Conservation (phyloP, 2,329 filamentous ascomycete genomes). For the Plenodomus biglobosus region DNA sequence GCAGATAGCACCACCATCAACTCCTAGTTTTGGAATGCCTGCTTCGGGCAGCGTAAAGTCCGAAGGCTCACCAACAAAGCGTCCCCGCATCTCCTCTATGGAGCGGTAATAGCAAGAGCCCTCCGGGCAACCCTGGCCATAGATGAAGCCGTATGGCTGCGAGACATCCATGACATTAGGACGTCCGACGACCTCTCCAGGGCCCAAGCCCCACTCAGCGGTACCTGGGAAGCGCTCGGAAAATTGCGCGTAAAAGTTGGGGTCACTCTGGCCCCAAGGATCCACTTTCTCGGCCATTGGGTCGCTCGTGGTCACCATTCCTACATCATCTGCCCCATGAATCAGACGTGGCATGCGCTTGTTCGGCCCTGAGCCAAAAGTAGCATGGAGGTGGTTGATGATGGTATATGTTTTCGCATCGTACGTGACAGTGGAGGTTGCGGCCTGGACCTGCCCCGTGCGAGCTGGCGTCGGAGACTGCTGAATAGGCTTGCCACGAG, state of each 20-base stretch:
- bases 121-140: conserved; percentile 83
- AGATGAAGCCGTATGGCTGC: conserved; percentile 77
- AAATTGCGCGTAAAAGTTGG: conserved; percentile 73
- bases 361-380: conserved; percentile 65
- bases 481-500: conserved; percentile 74
- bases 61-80: conserved; percentile 67
- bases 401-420: conserved; percentile 79
- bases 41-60: conserved; percentile 63
- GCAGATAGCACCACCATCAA: conserved; percentile 69
- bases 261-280: conserved; percentile 78
- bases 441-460: conserved; percentile 62
- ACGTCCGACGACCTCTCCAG: conserved; percentile 72
- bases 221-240: conserved; percentile 74
- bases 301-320: conserved; percentile 78
- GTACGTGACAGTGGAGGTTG: conserved; percentile 78
- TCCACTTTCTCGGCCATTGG: conserved; percentile 74
- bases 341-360: conserved; percentile 78
- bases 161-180: conserved; percentile 92
- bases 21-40: conserved; percentile 76
- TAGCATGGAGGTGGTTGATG: conserved; percentile 77
- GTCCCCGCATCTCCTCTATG: conserved; percentile 72
- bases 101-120: conserved; percentile 78
- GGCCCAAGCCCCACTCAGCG: conserved; percentile 73
- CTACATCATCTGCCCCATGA: conserved; percentile 78
- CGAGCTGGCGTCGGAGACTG: conserved; percentile 56